Percentiles rank a stretch among this genome's conserved stretches.
These are phyloP conservation scores for Eucalyptus rudis DNA, from an alignment of 345 rosid genomes.

Conservation along the genomic window DNA sequence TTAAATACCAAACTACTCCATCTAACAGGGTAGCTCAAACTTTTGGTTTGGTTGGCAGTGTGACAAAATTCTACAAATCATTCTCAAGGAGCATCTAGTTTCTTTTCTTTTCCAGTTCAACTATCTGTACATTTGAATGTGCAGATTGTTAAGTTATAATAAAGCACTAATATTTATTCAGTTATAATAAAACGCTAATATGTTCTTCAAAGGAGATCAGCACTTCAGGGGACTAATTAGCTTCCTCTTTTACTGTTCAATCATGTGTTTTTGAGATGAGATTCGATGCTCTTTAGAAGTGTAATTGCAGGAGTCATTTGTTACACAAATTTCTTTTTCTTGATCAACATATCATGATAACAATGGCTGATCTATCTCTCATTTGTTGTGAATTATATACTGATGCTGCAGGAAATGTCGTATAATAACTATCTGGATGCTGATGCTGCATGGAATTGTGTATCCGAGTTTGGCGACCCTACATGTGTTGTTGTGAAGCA, in stretches of 20 bases:
- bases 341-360: neutral
- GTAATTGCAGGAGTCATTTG: neutral
- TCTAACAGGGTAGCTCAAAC: neutral
- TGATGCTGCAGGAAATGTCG: conserved; percentile 34
- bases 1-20: neutral
- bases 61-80: neutral
- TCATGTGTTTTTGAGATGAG: neutral
- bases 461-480: conserved; percentile 70
- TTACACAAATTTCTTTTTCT: neutral
- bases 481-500: conserved; percentile 95
- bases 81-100: neutral
- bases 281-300: neutral
- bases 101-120: neutral
- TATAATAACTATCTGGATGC: conserved; percentile 93
- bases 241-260: neutral
- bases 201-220: neutral
- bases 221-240: neutral
- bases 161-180: neutral
- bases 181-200: neutral
- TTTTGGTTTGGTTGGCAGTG: neutral
- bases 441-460: conserved; percentile 98
- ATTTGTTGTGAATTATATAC: neutral
- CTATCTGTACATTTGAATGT: neutral
- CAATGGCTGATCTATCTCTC: neutral
- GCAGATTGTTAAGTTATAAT: neutral